Percentiles rank a stretch among this genome's conserved stretches.
Evolutionary conservation across 2,329 filamentous ascomycete genomes (phyloP).

Genomic region (Alternaria hordeiaustralica): DNA sequence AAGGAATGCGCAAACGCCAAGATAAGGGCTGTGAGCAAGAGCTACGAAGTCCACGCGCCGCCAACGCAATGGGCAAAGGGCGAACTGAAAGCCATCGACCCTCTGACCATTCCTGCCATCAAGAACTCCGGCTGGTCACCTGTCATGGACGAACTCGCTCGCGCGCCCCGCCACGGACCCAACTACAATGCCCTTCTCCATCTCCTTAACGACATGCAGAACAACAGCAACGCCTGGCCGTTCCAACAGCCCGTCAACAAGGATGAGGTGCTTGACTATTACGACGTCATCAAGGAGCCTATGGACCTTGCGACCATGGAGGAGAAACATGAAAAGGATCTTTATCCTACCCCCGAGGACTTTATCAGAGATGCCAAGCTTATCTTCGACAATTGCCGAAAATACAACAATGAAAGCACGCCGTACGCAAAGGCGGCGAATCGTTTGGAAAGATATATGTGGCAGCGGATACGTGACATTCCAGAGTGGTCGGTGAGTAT

Average conservation of each 20-base stretch:
- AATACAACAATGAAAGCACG: constrained; percentile 95
- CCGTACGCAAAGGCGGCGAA: constrained; percentile 95
- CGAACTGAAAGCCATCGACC: constrained; percentile 71
- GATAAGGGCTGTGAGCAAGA: constrained; percentile 88
- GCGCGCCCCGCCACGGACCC: constrained; percentile 92
- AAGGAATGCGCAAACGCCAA: constrained; percentile 95
- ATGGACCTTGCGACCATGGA: constrained; percentile 99
- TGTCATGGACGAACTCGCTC: constrained; percentile 96
- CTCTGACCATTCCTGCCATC: constrained; percentile 85
- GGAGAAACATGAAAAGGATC: constrained; percentile 88
- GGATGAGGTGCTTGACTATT: constrained; percentile 98
- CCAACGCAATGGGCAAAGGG: constrained; percentile 86
- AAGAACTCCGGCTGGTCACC: constrained; percentile 91
- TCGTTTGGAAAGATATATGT: constrained; percentile 94
- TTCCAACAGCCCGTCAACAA: constrained; percentile 93
- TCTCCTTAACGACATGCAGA: constrained; percentile 93
- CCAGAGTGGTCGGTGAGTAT: constrained; percentile 75
- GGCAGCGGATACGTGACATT: constrained; percentile 86
- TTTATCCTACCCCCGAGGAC: constrained; percentile 89
- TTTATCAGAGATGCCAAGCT: constrained; percentile 88
- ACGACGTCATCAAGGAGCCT: constrained; percentile 95
- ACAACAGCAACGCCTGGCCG: constrained; percentile 91
- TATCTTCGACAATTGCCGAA: constrained; percentile 92
- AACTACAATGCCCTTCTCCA: constrained; percentile 95
- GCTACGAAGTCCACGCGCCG: constrained; percentile 83